Evolutionary conservation across 2,329 filamentous ascomycete genomes (phyloP).

Genomic region (Colletotrichum tanaceti): DNA sequence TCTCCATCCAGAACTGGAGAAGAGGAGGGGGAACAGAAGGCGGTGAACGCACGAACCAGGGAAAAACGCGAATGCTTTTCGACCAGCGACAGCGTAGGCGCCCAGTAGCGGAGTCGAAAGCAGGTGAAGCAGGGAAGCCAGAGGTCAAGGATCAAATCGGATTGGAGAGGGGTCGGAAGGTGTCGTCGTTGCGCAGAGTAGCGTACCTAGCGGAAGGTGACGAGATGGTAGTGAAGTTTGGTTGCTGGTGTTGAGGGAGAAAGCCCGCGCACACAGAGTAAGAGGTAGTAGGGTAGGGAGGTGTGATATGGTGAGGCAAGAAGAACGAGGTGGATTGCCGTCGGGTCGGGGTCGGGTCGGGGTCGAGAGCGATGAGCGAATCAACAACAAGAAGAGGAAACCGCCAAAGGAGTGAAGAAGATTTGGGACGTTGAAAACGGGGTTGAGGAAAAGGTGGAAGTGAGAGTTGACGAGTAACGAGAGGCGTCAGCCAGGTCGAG

Average conservation of each 20-base stretch:
- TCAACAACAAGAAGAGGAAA: conserved; percentile 32
- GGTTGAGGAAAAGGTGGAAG: conserved; percentile 8
- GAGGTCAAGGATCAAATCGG: conserved; percentile 37
- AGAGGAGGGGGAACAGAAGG: conserved; percentile 38
- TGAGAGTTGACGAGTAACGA: conserved; percentile 19
- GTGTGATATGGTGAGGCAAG: neutral
- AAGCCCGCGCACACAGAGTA: neutral
- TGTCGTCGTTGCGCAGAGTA: neutral
- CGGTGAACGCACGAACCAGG: conserved; percentile 40
- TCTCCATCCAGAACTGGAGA: conserved; percentile 38
- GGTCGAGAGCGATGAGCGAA: conserved; percentile 14
- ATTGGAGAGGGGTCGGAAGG: conserved; percentile 24
- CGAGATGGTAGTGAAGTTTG: neutral
- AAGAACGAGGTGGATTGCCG: neutral
- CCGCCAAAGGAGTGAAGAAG: conserved; percentile 35
- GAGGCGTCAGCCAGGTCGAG: conserved; percentile 33
- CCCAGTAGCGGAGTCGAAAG: conserved; percentile 32
- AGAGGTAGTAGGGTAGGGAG: neutral
- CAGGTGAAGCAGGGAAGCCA: conserved; percentile 33
- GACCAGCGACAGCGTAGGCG: conserved; percentile 37
- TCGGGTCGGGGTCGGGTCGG: too few species aligned
- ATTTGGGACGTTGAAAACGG: conserved; percentile 4
- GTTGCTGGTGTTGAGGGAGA: neutral
- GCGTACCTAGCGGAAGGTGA: conserved; percentile 2
- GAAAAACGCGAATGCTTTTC: conserved; percentile 34